Evolutionary conservation across 768 basidiomycete genomes (phyloP), one percentile per base, ranked within the genome.

Genomic region (Leccinum imitatum): DNA sequence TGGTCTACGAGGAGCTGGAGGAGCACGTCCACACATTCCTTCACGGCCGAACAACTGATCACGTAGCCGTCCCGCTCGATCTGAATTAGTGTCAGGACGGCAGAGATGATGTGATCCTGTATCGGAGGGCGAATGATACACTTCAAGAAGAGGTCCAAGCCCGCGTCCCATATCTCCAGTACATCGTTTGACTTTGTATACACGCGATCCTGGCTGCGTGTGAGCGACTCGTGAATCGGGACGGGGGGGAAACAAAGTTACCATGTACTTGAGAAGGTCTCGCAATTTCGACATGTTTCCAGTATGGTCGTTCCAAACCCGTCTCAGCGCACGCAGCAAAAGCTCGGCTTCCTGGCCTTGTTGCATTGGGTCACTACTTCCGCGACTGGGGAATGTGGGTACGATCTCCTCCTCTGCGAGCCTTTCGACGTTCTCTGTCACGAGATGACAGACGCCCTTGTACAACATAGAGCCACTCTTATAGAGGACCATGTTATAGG

Each of bases 201-300:
- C 13, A 92, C 90, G 50, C 94, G 91, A 78, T 99, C 97, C 97
- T 99, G 69, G 19, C 21, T 21, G 58, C 17, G 15, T 19, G 53
- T 70, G 54, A 67, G 66, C 54, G 62, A 53, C 57, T n/a, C 54
- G 57, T 53, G 19, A 46, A 35, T 44, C 17, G n/a, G n/a, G 23
- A 44, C n/a, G 17, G 55, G 14, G 47, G 30, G 60, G 37, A 17
- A 37, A 53, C 39, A 19, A 84, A 58, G 19, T 37, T 67, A 97
- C 97, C 95, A 99, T 97, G 71, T 99, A 99, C 70, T 91, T 93
- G 64, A 98, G 79, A 46, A 99, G 84, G 73, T 95, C 93, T 11
- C 88, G 85, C 60, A 99, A 73, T 72, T 95, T 92, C 27, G 82
- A 78, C 91, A 98, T 92, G 71, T 87, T 93, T 11, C 87, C 86